Conservation (phyloP, 1,284 basidiomycete species). For the Filobasidium uniguttulatum region DNA sequence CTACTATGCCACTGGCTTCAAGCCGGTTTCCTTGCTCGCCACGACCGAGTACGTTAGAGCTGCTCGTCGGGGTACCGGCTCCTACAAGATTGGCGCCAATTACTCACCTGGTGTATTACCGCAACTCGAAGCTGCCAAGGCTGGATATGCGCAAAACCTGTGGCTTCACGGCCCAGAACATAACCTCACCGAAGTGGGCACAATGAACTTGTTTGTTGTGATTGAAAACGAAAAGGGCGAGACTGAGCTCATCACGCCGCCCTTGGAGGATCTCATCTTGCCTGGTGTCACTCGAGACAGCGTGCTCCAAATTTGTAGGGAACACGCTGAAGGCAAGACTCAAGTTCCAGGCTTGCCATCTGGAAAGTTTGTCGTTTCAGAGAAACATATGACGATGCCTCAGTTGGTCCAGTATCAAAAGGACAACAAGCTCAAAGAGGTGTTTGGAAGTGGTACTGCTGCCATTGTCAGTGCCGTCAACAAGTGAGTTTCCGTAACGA, state of each 20-base stretch:
- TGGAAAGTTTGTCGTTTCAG: constrained; percentile 54
- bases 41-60: constrained; percentile 85
- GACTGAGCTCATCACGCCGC: constrained; percentile 72
- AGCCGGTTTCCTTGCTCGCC: constrained; percentile 82
- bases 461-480: constrained; percentile 72
- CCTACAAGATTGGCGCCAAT: constrained; percentile 82
- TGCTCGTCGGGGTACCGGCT: constrained; percentile 80
- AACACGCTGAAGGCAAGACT: constrained; percentile 51
- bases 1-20: constrained; percentile 90
- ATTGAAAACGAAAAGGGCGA: constrained; percentile 58
- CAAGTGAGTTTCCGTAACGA: constrained; percentile 29
- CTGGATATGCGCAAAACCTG: constrained; percentile 87
- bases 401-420: constrained; percentile 66
- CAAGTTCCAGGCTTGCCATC: constrained; percentile 50
- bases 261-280: constrained; percentile 87
- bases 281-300: constrained; percentile 86
- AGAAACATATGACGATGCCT: constrained; percentile 75
- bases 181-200: constrained; percentile 64
- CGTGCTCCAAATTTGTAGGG: constrained; percentile 65
- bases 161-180: constrained; percentile 86
- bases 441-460: constrained; percentile 89
- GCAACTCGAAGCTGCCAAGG: constrained; percentile 65
- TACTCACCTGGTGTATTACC: constrained; percentile 82
- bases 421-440: constrained; percentile 63
- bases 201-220: constrained; percentile 92